Evolutionary conservation across 176 grass and related monocot genomes (phyloP), one percentile per base, ranked within the genome.

Genomic region (Eragrostis nindensis): DNA sequence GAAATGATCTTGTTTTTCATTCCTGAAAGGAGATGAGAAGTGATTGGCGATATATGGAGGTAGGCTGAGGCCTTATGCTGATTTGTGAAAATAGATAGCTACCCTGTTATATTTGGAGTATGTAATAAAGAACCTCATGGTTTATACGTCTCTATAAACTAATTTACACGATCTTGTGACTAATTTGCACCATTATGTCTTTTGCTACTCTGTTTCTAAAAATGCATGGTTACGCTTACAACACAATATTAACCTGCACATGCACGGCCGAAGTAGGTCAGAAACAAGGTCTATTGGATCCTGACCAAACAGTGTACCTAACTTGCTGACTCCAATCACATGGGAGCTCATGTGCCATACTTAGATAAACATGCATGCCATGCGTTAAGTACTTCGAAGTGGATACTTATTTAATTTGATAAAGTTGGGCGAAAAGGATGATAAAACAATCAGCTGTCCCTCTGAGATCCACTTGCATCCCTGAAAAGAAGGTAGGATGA

Each of bases 271-370:
- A 49, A 78, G 17, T 49, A 57, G 11, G 46, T 14, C 46, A 36
- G 47, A 77, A 36, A 66, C 21, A 56, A 66, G 5, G 6, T 1
- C 6, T 24, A 72, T 67, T 4, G 8, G 48, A 8, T 4, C 43
- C 48, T 39, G 15, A 21, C 25, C 52, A 55, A 84, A 69, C 40
- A 27, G 36, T 81, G 36, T 41, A 22, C 71, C 71, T 76, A 81
- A 69, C 29, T 76, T 85, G 26, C 47, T 89, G 71, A 75, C 64
- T 76, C 87, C 71, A 4, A 56, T 68, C 17, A 40, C 44, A 73
- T 42, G 68, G 62, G 77, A 89, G 45, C 54, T 70, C 63, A 71
- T 50, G 60, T 62, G 53, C 41, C 16, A 27, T 41, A 30, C 68
- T 73, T 39, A 80, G 27, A 78, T 11, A 15, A 73, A 57, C 74